Evolutionary conservation across 2,329 filamentous ascomycete genomes (phyloP).

Genomic region (Ophiocordyceps camponoti-saundersi): DNA sequence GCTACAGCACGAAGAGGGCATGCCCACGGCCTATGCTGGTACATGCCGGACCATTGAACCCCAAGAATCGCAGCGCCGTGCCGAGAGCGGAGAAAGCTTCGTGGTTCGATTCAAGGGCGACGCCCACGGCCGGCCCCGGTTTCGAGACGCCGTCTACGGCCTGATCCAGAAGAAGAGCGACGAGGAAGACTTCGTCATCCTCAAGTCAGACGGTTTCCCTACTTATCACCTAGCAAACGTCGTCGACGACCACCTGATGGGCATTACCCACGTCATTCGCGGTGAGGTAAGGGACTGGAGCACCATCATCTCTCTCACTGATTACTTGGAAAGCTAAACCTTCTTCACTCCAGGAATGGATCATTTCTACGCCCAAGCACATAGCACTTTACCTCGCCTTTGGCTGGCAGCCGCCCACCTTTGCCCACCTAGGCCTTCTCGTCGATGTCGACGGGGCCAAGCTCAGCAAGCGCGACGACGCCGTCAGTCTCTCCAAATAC

Average conservation of each 20-base stretch:
- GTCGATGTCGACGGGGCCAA: constrained; percentile 54
- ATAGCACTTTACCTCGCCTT: constrained; percentile 59
- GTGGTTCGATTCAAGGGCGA: constrained; percentile 61
- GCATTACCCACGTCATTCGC: constrained; percentile 87
- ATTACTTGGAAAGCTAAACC: not conserved
- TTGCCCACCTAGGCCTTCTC: constrained; percentile 66
- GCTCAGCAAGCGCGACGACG: constrained; percentile 65
- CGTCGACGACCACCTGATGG: constrained; percentile 88
- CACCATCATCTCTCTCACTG: not conserved
- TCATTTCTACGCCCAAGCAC: constrained; percentile 73
- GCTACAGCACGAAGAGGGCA: constrained; percentile 35
- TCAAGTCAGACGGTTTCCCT: constrained; percentile 83
- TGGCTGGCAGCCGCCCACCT: constrained; percentile 54
- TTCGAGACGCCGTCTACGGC: constrained; percentile 70
- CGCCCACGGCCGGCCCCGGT: constrained; percentile 35
- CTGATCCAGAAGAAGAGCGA: constrained; percentile 35
- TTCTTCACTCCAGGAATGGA: constrained; percentile 56
- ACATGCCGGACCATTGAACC: constrained; percentile 52
- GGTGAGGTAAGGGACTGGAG: constrained; percentile 41
- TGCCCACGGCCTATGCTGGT: constrained; percentile 34
- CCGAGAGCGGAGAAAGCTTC: constrained; percentile 50
- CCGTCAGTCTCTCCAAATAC: constrained; percentile 33
- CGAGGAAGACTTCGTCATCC: constrained; percentile 70
- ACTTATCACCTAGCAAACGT: constrained; percentile 98
- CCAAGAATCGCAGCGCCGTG: constrained; percentile 54